phyloP scores from a whole-genome alignment of 2,329 filamentous ascomycete genomes.

The Metarhizium sp. region DNA sequence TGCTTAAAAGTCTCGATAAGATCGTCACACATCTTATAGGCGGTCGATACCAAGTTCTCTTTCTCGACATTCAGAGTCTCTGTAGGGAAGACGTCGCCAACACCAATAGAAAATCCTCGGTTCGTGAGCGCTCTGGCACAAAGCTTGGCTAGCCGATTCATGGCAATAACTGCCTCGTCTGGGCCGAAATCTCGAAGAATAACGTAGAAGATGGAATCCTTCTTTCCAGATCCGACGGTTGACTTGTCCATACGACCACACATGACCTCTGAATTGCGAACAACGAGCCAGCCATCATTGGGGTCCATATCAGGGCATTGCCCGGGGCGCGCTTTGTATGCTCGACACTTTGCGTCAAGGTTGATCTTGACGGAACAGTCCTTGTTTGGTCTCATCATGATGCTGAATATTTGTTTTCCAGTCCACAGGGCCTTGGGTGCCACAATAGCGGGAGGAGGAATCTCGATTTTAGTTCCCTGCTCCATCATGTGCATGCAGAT shows the following conservation, averaged over 20 bases:
- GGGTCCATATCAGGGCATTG: slow-evolving; percentile 63
- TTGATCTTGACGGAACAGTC: slow-evolving; percentile 79
- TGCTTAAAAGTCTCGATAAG: slow-evolving; percentile 72
- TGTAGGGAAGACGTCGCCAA: slow-evolving; percentile 87
- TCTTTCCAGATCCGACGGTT: slow-evolving; percentile 94
- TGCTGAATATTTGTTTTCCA: slow-evolving; percentile 90
- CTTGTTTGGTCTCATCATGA: slow-evolving; percentile 83
- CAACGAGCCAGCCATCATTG: slow-evolving; percentile 83
- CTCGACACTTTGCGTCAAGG: slow-evolving; percentile 82
- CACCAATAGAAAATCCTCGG: slow-evolving; percentile 90
- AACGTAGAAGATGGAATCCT: slow-evolving; percentile 95
- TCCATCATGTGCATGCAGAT: slow-evolving; percentile 93
- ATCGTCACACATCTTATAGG: slow-evolving; percentile 74
- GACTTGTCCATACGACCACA: slow-evolving; percentile 97
- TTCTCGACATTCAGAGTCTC: slow-evolving; percentile 58
- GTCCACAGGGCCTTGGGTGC: slow-evolving; percentile 89
- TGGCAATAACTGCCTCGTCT: slow-evolving; percentile 76
- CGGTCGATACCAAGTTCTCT: slow-evolving; percentile 62
- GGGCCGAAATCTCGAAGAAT: slow-evolving; percentile 92
- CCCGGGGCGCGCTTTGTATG: slow-evolving; percentile 56
- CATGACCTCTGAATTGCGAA: slow-evolving; percentile 96
- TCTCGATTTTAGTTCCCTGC: slow-evolving; percentile 63
- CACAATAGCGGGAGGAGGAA: slow-evolving; percentile 78
- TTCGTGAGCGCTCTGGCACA: slow-evolving; percentile 84
- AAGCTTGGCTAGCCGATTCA: slow-evolving; percentile 88